Base-by-base conservation (phyloP, 495 filamentous ascomycete species). In the Diplogelasinospora grovesii region DNA sequence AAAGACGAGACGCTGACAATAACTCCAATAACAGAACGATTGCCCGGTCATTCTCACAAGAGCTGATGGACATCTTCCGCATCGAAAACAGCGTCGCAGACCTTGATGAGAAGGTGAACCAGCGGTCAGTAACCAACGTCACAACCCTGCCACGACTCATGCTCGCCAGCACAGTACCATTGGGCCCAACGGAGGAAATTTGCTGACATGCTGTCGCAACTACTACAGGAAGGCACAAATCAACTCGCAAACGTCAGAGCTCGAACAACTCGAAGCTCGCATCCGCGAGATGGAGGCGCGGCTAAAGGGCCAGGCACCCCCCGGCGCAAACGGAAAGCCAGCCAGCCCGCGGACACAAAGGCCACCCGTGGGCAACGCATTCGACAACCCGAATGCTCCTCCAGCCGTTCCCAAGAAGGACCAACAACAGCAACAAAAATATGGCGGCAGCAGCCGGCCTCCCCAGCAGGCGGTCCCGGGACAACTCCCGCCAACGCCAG, bases 11-110 rank as follows among this genome's bases (percentile, higher is more conserved):
- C n/a, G 27, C 57, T 53, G 34, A 59, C 46, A 16, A 23, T 2
- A 18, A 39, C 39, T 19, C 11, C 25, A 33, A 5, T 19, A 15
- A 29, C 65, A 95, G 89, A 43, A 90, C 85, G 40, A 80, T 95
- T 60, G 89, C 89, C 18, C 81, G 82, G 41, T 83, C 80, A 41
- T 96, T 97, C 70, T 87, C 86, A 22, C 68, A 81, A 18, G 84
- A 85, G 54, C 73, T 97, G 39, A 85, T 93, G 65, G 85, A 88
- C 60, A 81, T 89, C 46, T 97, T 97, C 61, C 75, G 81, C 49
- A 79, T 92, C 51, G 83, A 94, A 49, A 84, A 81, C 54, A 79
- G 78, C 49, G 65, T 95, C 44, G 79, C 84, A 51, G 75, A 85
- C 43, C 73, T 97, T 16, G 77, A 82, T 41, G 74, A 82, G 52